Percentiles rank a stretch among this genome's conserved stretches.
Evolutionary conservation across 306 rosid genomes (phyloP).

Genomic region (Corylus americana): DNA sequence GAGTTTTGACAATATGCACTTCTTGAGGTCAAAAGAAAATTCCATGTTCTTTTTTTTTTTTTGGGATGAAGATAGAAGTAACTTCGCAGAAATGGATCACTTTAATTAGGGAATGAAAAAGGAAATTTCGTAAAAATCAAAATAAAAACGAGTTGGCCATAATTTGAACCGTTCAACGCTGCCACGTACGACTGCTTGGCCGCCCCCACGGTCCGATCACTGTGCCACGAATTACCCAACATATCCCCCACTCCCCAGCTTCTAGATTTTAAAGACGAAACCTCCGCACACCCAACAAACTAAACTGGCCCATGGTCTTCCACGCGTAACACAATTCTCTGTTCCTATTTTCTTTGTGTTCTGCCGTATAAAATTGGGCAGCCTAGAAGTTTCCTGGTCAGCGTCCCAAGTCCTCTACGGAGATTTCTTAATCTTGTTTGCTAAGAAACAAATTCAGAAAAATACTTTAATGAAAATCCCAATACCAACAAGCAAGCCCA

Average conservation of each 20-base stretch:
- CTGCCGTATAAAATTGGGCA: not conserved
- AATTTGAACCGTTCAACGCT: too few species aligned
- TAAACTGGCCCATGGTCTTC: not conserved
- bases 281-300: not conserved
- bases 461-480: not conserved
- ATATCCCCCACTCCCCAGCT: too few species aligned
- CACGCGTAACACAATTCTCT: not conserved
- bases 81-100: not conserved
- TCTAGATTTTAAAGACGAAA: too few species aligned
- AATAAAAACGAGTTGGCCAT: too few species aligned
- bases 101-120: not conserved
- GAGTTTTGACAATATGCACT: too few species aligned
- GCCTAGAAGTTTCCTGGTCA: not conserved
- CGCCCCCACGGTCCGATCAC: too few species aligned
- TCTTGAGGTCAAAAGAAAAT: not conserved
- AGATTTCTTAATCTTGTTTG: not conserved
- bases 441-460: not conserved
- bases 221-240: too few species aligned
- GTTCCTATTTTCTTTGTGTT: not conserved
- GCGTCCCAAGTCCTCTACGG: not conserved
- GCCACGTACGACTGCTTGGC: too few species aligned
- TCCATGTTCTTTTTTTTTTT: not conserved
- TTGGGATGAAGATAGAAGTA: not conserved
- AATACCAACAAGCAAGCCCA: constrained; percentile 35
- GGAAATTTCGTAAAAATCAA: not conserved